phyloP scores from a whole-genome alignment of 176 grass and related monocot species.

The Paspalum notatum region DNA sequence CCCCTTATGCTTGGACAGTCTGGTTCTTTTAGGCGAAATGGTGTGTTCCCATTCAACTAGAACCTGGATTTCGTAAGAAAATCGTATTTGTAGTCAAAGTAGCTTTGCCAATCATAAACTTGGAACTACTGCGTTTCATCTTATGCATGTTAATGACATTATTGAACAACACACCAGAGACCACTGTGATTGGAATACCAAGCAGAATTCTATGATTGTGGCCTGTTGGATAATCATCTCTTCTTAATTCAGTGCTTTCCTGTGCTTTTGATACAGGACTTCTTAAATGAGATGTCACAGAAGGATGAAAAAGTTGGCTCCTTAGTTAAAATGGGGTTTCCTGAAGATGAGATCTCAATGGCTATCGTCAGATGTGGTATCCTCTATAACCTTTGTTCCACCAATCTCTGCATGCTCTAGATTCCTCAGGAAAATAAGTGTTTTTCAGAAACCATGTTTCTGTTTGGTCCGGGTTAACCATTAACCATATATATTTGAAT shows the following conservation, averaged over 20 bases:
- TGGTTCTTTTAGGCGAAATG: neutral
- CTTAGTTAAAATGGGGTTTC: slow-evolving; percentile 80
- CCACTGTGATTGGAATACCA: neutral
- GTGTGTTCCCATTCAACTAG: neutral
- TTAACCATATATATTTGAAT: neutral
- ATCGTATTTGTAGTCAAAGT: neutral
- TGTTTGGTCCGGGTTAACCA: neutral
- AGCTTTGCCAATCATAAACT: neutral
- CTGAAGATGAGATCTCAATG: slow-evolving; percentile 56
- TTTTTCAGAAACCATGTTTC: neutral
- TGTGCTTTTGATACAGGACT: slow-evolving; percentile 56
- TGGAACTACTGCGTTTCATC: neutral
- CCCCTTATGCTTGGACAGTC: neutral
- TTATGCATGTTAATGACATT: neutral
- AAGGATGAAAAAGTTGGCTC: slow-evolving; percentile 55
- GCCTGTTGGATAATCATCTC: neutral
- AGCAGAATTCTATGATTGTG: neutral
- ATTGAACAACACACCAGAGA: neutral
- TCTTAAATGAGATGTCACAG: slow-evolving; percentile 63
- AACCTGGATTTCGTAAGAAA: neutral
- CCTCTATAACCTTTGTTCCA: slow-evolving; percentile 22
- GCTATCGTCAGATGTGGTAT: slow-evolving; percentile 89
- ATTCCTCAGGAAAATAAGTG: neutral
- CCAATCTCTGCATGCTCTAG: neutral
- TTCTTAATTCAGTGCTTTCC: neutral